Base-by-base conservation (phyloP, 371 early-diverging fungal species). In the Amoeboaphelidium protococcarum region DNA sequence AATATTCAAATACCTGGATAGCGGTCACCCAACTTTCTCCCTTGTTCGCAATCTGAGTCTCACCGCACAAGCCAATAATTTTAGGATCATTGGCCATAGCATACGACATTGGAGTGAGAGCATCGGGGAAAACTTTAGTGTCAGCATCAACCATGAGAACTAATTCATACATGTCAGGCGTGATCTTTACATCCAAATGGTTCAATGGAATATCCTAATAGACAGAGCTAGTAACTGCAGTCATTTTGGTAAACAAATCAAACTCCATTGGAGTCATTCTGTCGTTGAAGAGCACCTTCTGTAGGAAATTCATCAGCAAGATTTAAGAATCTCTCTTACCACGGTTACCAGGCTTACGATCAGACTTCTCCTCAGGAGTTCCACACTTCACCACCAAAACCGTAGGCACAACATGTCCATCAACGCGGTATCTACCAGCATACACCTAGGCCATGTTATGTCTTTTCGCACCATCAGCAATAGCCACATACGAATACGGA, bases 251-350 rank as follows among this genome's bases (percentile, higher is more conserved):
- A 66, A 80, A 83, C 37, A 83, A 48, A 41, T 87, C 89, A 62
- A 77, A 80, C 52, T 92, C 88, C 41, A 92, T 61, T 4, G 76
- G 76, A 0, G 76, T 71, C 74, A 92, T 71, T 22, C 64, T 47
- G 25, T 62, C 63, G 16, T 56, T 49, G 49, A 63, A 68, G 21
- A 66, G 49, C 12, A 64, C 25, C 40, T 58, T 58, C 6, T 55
- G 31, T 46, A 64, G 64, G 47, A 66, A 68, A 2, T 52, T 50
- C 66, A 68, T 66, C 2, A 66, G 26, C 41, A 68, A 58, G 27
- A 68, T 59, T 51, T 68, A 66, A 44, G 52, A 53, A 50, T 68
- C 68, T 55, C 68, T 50, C 50, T 68, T 68, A 45, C 68, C 68
- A 46, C 68, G 41, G 44, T 68, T 68, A 24, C 63, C 66, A n/a